phyloP scores from a whole-genome alignment of 768 basidiomycete species.

The Lactifluus echinatus region DNA sequence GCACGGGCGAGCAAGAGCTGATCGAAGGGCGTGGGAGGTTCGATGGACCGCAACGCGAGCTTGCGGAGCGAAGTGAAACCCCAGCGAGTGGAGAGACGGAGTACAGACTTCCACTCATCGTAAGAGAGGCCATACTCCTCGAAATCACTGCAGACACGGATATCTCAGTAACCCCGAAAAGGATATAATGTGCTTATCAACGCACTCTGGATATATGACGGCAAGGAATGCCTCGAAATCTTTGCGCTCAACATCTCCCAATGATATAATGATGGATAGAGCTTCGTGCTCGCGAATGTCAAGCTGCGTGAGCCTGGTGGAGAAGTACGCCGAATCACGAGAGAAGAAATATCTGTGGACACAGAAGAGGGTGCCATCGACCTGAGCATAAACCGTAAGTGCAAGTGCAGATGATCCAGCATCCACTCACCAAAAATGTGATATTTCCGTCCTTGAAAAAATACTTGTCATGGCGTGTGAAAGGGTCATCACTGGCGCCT shows the following conservation, averaged over 20 bases:
- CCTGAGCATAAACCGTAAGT: not conserved
- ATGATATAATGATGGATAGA: slow-evolving; percentile 5
- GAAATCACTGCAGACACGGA: slow-evolving; percentile 3
- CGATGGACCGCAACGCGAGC: slow-evolving; percentile 13
- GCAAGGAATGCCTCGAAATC: slow-evolving; percentile 20
- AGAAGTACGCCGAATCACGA: slow-evolving; percentile 14
- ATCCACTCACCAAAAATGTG: slow-evolving; percentile 12
- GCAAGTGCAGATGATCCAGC: not conserved
- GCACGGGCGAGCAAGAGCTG: slow-evolving; percentile 14
- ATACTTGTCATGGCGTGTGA: slow-evolving; percentile 13
- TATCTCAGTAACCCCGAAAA: not conserved
- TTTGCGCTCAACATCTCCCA: slow-evolving; percentile 10
- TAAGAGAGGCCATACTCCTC: not conserved
- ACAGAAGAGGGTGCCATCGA: slow-evolving; percentile 11
- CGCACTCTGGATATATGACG: slow-evolving; percentile 21
- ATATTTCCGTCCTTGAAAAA: slow-evolving; percentile 19
- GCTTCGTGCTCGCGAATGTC: slow-evolving; percentile 9
- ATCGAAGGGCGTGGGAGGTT: slow-evolving; percentile 18
- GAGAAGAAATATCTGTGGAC: slow-evolving; percentile 17
- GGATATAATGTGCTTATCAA: not conserved
- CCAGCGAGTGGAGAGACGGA: slow-evolving; percentile 20
- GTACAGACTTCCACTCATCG: slow-evolving; percentile 19
- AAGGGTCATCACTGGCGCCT: not conserved
- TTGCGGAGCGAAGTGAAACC: slow-evolving; percentile 18
- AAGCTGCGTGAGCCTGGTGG: slow-evolving; percentile 3